Evolutionary conservation across 2,329 filamentous ascomycete species (phyloP).

Genomic region (Delphinella strobiligena): DNA sequence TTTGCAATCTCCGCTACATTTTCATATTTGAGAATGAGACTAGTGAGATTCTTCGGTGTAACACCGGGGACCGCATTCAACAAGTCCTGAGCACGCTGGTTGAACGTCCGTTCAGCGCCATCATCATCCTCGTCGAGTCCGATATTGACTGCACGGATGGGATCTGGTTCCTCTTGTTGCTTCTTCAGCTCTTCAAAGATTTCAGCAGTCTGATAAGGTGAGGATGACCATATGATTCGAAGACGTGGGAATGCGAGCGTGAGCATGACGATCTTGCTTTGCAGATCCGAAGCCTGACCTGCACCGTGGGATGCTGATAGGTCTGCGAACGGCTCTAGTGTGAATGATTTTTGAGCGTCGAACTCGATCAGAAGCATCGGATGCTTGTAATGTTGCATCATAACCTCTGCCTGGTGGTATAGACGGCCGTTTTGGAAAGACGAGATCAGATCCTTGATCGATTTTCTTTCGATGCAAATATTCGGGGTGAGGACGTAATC

Average conservation of each 20-base stretch:
- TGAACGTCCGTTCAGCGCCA: constrained; percentile 55
- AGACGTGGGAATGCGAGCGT: constrained; percentile 84
- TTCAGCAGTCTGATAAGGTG: constrained; percentile 90
- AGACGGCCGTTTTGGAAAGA: constrained; percentile 87
- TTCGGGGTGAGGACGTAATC: constrained; percentile 88
- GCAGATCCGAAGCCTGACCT: constrained; percentile 61
- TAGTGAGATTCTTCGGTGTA: constrained; percentile 63
- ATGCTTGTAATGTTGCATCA: constrained; percentile 84
- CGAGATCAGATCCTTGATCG: constrained; percentile 76
- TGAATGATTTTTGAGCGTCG: constrained; percentile 94
- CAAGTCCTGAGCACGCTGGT: constrained; percentile 83
- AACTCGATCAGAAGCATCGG: constrained; percentile 96
- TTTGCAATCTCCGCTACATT: constrained; percentile 78
- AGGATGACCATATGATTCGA: constrained; percentile 86
- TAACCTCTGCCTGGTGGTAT: constrained; percentile 83
- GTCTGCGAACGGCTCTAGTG: constrained; percentile 53
- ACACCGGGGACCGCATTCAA: constrained; percentile 73
- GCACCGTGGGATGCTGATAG: constrained; percentile 50
- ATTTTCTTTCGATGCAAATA: constrained; percentile 92
- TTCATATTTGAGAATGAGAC: constrained; percentile 58
- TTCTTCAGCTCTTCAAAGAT: constrained; percentile 93
- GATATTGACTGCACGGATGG: constrained; percentile 69
- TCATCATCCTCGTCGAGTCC: constrained; percentile 55
- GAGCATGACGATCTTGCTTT: constrained; percentile 82
- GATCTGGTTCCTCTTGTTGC: constrained; percentile 80